Evolutionary conservation across 495 filamentous ascomycete species (phyloP).

Genomic region (Annulohypoxylon stygium): DNA sequence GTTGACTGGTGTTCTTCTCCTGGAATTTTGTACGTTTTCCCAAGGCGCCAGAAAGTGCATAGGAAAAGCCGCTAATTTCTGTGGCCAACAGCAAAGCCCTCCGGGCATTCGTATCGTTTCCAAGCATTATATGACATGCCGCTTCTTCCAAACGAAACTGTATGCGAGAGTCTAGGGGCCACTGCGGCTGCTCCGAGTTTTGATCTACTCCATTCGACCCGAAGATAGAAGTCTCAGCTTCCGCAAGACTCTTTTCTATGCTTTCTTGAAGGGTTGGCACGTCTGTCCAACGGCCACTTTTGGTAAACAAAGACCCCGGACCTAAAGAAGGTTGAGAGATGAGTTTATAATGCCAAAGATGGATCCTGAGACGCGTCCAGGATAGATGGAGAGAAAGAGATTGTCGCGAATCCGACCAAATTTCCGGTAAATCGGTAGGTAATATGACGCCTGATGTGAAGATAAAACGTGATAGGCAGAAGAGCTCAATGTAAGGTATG

Average conservation of each 20-base stretch:
- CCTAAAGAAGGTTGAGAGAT: constrained; percentile 78
- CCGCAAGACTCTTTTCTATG: constrained; percentile 56
- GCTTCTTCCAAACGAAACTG: constrained; percentile 84
- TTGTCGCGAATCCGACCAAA: constrained; percentile 17
- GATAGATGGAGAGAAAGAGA: constrained; percentile 48
- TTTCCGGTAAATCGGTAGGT: constrained; percentile 30
- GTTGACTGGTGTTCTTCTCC: constrained; percentile 86
- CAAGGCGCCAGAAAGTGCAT: constrained; percentile 84
- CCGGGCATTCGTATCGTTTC: constrained; percentile 80
- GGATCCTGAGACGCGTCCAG: constrained; percentile 74
- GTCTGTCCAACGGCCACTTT: constrained; percentile 62
- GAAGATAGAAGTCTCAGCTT: constrained; percentile 38
- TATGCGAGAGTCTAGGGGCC: constrained; percentile 62
- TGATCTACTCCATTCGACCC: constrained; percentile 60
- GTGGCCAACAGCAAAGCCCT: constrained; percentile 77
- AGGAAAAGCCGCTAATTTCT: constrained; percentile 74
- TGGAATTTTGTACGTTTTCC: constrained; percentile 96
- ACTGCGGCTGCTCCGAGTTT: constrained; percentile 36
- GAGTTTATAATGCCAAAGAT: constrained; percentile 89
- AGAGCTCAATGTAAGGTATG: constrained; percentile 84
- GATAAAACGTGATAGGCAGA: constrained; percentile 79
- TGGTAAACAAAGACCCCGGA: constrained; percentile 60
- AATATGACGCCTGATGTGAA: constrained; percentile 61
- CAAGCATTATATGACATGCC: constrained; percentile 85
- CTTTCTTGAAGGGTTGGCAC: constrained; percentile 61